phyloP scores from a whole-genome alignment of 1,284 basidiomycete species.

The Austroboletus niveus region DNA sequence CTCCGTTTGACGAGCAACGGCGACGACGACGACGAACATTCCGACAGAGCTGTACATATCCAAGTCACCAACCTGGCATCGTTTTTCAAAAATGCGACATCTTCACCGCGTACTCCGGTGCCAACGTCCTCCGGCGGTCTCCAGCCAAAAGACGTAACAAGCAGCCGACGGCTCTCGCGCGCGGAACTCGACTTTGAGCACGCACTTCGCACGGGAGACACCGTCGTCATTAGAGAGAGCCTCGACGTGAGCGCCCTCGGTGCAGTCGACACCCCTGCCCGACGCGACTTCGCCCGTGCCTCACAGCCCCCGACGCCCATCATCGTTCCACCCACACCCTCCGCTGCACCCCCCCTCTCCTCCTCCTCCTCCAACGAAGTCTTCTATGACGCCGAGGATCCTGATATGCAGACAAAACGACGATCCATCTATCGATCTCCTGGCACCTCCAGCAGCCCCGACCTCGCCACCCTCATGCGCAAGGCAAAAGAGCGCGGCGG shows the following conservation, averaged over 20 bases:
- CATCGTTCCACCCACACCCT: constrained; percentile 59
- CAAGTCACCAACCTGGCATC: constrained; percentile 34
- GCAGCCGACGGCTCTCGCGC: constrained; percentile 56
- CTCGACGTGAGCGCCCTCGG: constrained; percentile 67
- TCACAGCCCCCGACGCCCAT: constrained; percentile 47
- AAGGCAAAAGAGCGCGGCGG: constrained; percentile 72
- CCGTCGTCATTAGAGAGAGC: constrained; percentile 65
- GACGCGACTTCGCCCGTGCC: constrained; percentile 34
- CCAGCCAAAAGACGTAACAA: constrained; percentile 47
- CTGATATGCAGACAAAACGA: constrained; percentile 67
- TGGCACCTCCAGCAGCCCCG: constrained; percentile 85
- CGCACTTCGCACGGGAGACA: constrained; percentile 61
- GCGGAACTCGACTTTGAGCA: constrained; percentile 79
- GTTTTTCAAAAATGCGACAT: constrained; percentile 45
- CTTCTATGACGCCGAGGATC: constrained; percentile 62
- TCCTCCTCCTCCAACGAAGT: constrained; percentile 51
- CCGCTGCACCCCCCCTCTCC: constrained; percentile 37
- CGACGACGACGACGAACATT: constrained; percentile 9
- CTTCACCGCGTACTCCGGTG: constrained; percentile 43
- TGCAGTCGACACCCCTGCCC: constrained; percentile 36
- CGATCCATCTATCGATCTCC: constrained; percentile 84
- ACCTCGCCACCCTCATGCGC: constrained; percentile 78
- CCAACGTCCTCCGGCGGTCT: constrained; percentile 53
- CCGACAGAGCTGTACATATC: constrained; percentile 2
- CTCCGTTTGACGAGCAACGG: constrained; percentile 8